A percentile compares a stretch with the other conserved stretches of the same genome.
Conservation (phyloP, 192 early-diverging fungal species). For the Rhizoclosmatium globosum region DNA sequence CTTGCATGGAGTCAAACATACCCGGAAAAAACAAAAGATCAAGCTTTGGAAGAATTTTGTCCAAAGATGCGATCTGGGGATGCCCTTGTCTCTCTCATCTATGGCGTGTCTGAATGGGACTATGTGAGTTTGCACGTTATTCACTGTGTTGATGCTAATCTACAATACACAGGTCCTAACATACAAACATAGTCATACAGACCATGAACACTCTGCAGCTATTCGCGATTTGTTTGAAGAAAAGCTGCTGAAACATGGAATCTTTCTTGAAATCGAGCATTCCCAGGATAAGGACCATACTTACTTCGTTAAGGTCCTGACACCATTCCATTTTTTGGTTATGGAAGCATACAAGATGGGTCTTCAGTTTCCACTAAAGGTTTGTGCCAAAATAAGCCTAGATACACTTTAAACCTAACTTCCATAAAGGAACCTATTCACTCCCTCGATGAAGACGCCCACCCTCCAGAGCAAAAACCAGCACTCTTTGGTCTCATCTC, state of each 20-base stretch:
- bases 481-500: not conserved
- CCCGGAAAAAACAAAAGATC: not conserved
- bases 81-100: not conserved
- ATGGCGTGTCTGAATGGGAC: not conserved
- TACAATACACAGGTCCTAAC: not conserved
- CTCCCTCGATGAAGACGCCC: not conserved
- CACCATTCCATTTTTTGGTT: not conserved
- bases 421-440: not conserved
- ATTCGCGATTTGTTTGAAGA: not conserved
- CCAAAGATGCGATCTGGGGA: not conserved
- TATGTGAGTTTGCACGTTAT: not conserved
- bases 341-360: not conserved
- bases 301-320: slow-evolving; percentile 2
- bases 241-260: slow-evolving; percentile 8
- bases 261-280: slow-evolving; percentile 8
- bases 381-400: not conserved
- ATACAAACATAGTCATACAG: not conserved
- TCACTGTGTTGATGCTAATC: too few relatives aligned
- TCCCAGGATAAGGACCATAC: not conserved
- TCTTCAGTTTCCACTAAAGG: not conserved
- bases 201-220: not conserved
- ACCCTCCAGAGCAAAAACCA: not conserved
- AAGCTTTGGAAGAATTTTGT: slow-evolving; percentile 11
- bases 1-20: not conserved
- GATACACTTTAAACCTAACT: not conserved